A percentile compares a stretch with the other conserved stretches of the same genome.
Evolutionary conservation across 108 stramenopile genomes (phyloP).

Genomic region (Tribonema minus): DNA sequence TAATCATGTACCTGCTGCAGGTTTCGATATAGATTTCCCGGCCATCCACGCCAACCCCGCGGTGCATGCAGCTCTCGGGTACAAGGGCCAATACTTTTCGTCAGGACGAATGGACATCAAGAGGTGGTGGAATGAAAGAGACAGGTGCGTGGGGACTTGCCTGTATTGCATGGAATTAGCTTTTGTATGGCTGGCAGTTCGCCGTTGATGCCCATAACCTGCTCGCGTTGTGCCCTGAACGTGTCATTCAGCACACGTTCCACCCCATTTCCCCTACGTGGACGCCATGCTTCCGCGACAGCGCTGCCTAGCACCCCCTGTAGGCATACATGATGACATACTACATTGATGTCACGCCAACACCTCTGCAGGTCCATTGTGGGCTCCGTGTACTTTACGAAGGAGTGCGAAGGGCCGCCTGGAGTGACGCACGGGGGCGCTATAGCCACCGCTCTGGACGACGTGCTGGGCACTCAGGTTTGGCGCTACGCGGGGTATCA

Average conservation of each 20-base stretch:
- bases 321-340: not conserved
- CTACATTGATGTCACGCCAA: not conserved
- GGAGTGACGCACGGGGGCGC: slow-evolving; percentile 19
- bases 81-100: slow-evolving; percentile 1
- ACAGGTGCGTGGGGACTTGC: no score
- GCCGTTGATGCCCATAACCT: no score
- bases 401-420: not conserved
- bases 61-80: not conserved
- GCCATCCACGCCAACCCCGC: not conserved
- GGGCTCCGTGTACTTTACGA: not conserved
- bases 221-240: no score
- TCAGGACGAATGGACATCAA: not conserved
- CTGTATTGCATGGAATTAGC: no score
- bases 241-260: no score
- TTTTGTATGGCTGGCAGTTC: no score
- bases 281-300: not conserved
- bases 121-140: slow-evolving; percentile 8
- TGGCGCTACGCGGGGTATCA: slow-evolving; percentile 22
- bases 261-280: not conserved
- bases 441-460: slow-evolving; percentile 30
- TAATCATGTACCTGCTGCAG: not conserved
- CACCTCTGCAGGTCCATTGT: not conserved
- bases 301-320: not conserved
- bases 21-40: slow-evolving; percentile 20
- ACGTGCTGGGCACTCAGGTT: slow-evolving; percentile 33